Percentiles rank a stretch among this genome's conserved stretches.
phyloP scores from a whole-genome alignment of 2,329 filamentous ascomycete species.

The Penicillium capsulatum region DNA sequence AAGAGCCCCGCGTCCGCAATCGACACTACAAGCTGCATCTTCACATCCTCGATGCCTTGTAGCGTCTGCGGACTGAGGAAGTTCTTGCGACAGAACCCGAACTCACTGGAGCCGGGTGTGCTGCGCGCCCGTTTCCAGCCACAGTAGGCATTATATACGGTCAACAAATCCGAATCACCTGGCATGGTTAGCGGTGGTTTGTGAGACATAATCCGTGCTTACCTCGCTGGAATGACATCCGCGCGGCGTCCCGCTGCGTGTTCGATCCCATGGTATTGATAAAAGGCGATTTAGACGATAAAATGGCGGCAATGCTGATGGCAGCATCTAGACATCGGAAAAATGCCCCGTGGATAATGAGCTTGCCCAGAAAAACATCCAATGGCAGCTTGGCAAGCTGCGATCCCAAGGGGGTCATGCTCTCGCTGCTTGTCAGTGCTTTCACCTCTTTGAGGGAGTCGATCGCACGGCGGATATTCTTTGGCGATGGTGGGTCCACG shows the following conservation, averaged over 20 bases:
- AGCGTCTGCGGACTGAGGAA: constrained; percentile 87
- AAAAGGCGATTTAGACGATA: constrained; percentile 94
- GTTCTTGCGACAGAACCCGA: constrained; percentile 90
- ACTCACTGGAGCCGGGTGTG: constrained; percentile 67
- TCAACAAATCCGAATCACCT: constrained; percentile 87
- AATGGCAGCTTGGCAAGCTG: constrained; percentile 85
- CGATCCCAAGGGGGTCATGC: constrained; percentile 77
- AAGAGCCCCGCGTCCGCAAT: constrained; percentile 83
- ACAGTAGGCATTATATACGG: constrained; percentile 87
- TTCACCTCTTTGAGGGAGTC: constrained; percentile 91
- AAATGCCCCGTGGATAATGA: constrained; percentile 78
- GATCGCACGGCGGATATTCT: constrained; percentile 88
- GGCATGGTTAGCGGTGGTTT: constrained; percentile 8
- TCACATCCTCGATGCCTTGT: constrained; percentile 89
- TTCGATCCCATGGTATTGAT: constrained; percentile 79
- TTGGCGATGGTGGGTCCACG: constrained; percentile 81
- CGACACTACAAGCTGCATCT: constrained; percentile 80
- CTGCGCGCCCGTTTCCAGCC: constrained; percentile 82
- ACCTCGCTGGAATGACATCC: constrained; percentile 71
- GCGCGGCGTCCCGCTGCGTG: constrained; percentile 73
- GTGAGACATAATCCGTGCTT: constrained; percentile 2
- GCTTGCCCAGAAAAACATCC: constrained; percentile 90
- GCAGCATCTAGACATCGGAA: constrained; percentile 91
- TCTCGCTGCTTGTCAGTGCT: constrained; percentile 74
- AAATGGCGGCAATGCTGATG: constrained; percentile 83